Conservation (phyloP, 352 stramenopile genomes). For the Globisporangium emineosum region DNA sequence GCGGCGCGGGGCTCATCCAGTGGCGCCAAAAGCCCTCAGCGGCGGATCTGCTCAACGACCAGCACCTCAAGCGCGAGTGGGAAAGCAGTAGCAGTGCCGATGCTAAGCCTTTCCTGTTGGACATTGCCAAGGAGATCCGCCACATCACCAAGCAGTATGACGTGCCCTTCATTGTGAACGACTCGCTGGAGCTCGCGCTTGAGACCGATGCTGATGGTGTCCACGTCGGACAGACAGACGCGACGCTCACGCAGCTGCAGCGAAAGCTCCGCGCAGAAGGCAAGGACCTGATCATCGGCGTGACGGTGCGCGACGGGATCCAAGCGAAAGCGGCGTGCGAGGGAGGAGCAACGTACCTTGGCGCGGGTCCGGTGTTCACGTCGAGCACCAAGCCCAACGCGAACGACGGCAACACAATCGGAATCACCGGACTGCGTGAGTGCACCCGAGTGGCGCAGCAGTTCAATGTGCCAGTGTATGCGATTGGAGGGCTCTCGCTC, state of each 20-base stretch:
- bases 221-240: conserved; percentile 52
- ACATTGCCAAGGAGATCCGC: conserved; percentile 35
- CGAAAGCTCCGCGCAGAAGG: conserved; percentile 16
- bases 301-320: conserved; percentile 44
- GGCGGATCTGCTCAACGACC: conserved; percentile 24
- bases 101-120: conserved; percentile 28
- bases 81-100: conserved; percentile 8
- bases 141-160: conserved; percentile 29
- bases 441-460: conserved; percentile 21
- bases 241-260: conserved; percentile 19
- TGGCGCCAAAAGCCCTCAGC: conserved; percentile 49
- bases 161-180: conserved; percentile 56
- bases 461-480: conserved; percentile 44
- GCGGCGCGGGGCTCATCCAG: conserved; percentile 47
- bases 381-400: conserved; percentile 54
- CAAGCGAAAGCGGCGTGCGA: conserved; percentile 41
- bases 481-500: conserved; percentile 44
- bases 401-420: conserved; percentile 50
- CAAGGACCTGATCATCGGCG: conserved; percentile 45
- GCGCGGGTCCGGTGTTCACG: conserved; percentile 44
- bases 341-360: conserved; percentile 44
- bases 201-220: conserved; percentile 44
- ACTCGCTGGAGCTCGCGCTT: conserved; percentile 46
- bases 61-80: conserved; percentile 27
- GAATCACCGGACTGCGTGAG: conserved; percentile 31